Evolutionary conservation across 163 green algal species (phyloP).

Genomic region (Chlorella variabilis): DNA sequence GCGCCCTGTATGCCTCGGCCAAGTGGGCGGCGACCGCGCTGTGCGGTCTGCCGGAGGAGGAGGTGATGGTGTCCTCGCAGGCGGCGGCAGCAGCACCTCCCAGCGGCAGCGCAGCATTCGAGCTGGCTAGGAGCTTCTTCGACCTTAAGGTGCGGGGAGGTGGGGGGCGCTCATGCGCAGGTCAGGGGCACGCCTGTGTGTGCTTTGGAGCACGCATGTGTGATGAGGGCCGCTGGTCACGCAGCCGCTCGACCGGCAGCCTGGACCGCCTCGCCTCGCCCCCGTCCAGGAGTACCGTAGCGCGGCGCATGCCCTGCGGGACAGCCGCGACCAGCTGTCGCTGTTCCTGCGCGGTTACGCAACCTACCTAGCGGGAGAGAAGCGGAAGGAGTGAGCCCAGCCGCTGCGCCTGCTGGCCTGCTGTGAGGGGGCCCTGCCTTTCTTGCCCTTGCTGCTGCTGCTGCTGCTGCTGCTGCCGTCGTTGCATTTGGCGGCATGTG

Average conservation of each 20-base stretch:
- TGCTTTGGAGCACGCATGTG: no score
- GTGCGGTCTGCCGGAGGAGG: constrained; percentile 56
- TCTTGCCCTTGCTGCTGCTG: background rate
- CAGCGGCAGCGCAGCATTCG: constrained; percentile 41
- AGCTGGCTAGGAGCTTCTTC: constrained; percentile 70
- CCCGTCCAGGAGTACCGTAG: constrained; percentile 74
- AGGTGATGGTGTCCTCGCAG: background rate
- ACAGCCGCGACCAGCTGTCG: constrained; percentile 37
- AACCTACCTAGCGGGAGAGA: constrained; percentile 83
- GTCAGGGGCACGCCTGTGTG: no score
- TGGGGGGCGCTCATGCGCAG: no score
- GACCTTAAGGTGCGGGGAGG: constrained; percentile 61
- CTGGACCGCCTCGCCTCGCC: no score
- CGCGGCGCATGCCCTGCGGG: constrained; percentile 61
- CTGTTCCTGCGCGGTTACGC: constrained; percentile 82
- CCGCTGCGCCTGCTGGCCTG: background rate
- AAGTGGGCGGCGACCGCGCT: constrained; percentile 85
- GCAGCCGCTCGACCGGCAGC: no score
- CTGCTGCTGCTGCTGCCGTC: no score
- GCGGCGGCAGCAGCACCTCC: background rate
- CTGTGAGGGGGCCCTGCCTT: background rate
- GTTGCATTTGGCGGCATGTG: no score
- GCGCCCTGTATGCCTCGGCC: constrained; percentile 58
- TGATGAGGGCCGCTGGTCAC: no score
- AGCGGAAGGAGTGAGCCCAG: constrained; percentile 71